Base-by-base conservation (phyloP, 257 asterid species). In the Coffea eugenioides region DNA sequence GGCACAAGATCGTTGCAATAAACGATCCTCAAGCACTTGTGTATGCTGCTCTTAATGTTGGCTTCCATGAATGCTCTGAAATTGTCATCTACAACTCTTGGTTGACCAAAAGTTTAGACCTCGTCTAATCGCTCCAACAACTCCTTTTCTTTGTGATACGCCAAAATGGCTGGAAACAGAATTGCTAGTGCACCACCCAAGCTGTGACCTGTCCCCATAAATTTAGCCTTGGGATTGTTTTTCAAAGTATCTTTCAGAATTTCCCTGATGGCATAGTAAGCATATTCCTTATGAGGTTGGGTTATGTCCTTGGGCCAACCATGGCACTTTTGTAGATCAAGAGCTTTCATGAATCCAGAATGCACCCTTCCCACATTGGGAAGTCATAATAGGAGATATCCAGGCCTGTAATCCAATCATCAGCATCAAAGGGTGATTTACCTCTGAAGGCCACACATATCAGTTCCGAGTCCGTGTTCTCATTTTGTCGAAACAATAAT, bases 71-170 rank as follows among this genome's bases (percentile, higher is more conserved):
- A 90, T 13, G 69, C 69, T 31, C 87, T 91, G 48, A 93, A 93
- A 6, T 61, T n/a, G 12, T 71, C 80, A 80, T 91, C 91, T 11
- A 95, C 97, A 3, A 93, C 94, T 36, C 90, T 87, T 0, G 97
- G 97, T 69, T 93, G 97, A 14, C 97, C 97, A 67, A 85, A 93
- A 15, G 97, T 91, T 83, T 90, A 88, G 2, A 93, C 83, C 0
- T 79, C 92, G 11, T 90, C 88, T 36, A 91, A 77, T 81, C 92
- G 86, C 54, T 86, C 85, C 68, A 93, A 67, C 27, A 89, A 1
- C 2, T 8, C 11, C 1, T 52, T 67, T 80, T 93, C 94, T 0
- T 80, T 20, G 76, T 86, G 90, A 72, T 81, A 46, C 8, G 83
- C 91, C 61, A 93, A 85, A 77, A 85, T 88, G 4, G 93, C 86